These are phyloP conservation scores for Vachellia pachyceras DNA, from an alignment of 306 rosid genomes.

Conservation along the genomic window DNA sequence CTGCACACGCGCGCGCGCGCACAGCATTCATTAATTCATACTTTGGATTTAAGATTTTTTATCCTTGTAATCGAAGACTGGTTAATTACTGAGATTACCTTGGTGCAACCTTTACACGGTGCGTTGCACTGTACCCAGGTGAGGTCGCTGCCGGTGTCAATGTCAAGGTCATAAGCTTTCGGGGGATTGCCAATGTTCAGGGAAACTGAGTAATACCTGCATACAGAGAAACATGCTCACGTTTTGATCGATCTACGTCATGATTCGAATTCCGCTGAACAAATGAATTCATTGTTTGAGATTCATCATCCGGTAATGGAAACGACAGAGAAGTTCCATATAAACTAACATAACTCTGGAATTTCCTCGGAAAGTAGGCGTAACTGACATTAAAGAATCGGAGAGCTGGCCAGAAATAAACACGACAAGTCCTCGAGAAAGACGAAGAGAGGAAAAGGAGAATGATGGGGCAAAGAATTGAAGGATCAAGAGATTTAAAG, in stretches of 20 bases:
- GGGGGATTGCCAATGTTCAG: conserved; percentile 72
- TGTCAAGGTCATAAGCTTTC: conserved; percentile 65
- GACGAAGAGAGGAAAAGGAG: background rate
- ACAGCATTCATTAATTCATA: too few species aligned
- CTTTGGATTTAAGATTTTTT: too few species aligned
- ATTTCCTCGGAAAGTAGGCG: conserved; percentile 1
- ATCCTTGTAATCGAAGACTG: too few species aligned
- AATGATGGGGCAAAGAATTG: background rate
- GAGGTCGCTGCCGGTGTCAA: conserved; percentile 90
- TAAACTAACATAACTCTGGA: background rate
- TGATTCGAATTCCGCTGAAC: background rate
- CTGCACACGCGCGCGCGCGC: too few species aligned
- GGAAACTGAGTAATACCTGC: conserved; percentile 57
- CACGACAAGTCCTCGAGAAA: background rate
- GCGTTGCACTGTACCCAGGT: too few species aligned
- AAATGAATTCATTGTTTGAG: conserved; percentile 7
- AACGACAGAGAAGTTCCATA: conserved; percentile 1
- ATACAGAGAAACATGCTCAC: conserved; percentile 25
- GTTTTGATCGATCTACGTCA: background rate
- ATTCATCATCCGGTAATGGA: background rate
- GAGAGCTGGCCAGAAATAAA: background rate
- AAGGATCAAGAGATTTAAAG: background rate
- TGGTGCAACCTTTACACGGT: too few species aligned
- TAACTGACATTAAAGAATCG: conserved; percentile 14
- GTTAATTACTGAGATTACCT: too few species aligned